phyloP scores from a whole-genome alignment of 371 early-diverging fungal species.

The Phascolomyces articulosus region DNA sequence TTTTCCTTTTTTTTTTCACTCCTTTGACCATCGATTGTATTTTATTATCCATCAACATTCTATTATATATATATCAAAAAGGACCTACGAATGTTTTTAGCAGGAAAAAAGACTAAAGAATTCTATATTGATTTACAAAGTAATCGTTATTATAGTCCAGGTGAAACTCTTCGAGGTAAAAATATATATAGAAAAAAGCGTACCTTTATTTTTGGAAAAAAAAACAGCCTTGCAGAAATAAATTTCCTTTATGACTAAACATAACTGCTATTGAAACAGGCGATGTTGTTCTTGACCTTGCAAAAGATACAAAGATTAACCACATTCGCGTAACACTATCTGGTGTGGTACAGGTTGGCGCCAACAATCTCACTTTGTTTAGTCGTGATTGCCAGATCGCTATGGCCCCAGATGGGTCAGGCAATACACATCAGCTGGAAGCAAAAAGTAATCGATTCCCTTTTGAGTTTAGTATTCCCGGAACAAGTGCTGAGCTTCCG shows the following conservation, averaged over 20 bases:
- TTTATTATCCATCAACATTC: no score
- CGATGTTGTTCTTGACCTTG: conserved; percentile 38
- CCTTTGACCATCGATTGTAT: not conserved
- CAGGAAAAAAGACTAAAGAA: conserved; percentile 28
- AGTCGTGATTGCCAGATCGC: conserved; percentile 28
- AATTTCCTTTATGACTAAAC: not conserved
- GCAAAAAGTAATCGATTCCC: conserved; percentile 45
- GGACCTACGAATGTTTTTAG: conserved; percentile 10
- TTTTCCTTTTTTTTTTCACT: not conserved
- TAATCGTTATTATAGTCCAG: conserved; percentile 43
- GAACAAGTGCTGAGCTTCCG: conserved; percentile 28
- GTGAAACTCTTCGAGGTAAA: conserved; percentile 47
- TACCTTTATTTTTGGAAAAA: not conserved
- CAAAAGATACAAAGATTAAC: conserved; percentile 40
- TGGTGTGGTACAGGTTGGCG: conserved; percentile 34
- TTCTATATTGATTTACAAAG: conserved; percentile 47
- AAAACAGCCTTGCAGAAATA: not conserved
- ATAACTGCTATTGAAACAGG: conserved; percentile 31
- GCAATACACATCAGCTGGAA: conserved; percentile 35
- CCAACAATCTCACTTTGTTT: conserved; percentile 23
- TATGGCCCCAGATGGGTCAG: conserved; percentile 27
- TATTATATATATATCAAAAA: not conserved
- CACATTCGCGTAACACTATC: conserved; percentile 35
- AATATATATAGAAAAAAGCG: no score
- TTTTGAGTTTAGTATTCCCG: conserved; percentile 43